Conservation (phyloP, 2,329 filamentous ascomycete species). For the Phyllosticta citrichinensis region DNA sequence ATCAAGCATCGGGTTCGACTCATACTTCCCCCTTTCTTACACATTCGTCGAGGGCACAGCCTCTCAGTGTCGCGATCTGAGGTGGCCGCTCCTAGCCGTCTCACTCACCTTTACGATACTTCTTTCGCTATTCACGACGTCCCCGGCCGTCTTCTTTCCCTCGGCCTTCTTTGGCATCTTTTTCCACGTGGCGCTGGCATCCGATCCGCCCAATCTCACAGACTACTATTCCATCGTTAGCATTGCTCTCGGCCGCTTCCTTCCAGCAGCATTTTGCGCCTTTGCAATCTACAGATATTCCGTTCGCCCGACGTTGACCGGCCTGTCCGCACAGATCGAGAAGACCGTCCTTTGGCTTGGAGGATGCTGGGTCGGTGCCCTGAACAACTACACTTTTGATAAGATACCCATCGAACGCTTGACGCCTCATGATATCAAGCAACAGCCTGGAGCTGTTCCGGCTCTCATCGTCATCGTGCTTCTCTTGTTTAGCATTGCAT, state of each 20-base stretch:
- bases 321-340: constrained; percentile 73
- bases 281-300: constrained; percentile 84
- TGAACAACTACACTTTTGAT: constrained; percentile 93
- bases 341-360: constrained; percentile 88
- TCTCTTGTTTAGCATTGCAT: constrained; percentile 55
- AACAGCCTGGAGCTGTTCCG: constrained; percentile 79
- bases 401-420: constrained; percentile 88
- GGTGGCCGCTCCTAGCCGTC: constrained; percentile 76
- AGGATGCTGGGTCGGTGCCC: constrained; percentile 76
- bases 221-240: constrained; percentile 65
- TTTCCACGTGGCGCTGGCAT: constrained; percentile 80
- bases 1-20: constrained; percentile 66
- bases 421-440: constrained; percentile 78
- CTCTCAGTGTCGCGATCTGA: constrained; percentile 63
- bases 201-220: constrained; percentile 65
- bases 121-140: constrained; percentile 72
- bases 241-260: constrained; percentile 65
- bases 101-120: constrained; percentile 70
- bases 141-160: constrained; percentile 74
- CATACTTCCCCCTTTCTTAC: constrained; percentile 82
- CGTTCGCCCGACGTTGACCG: constrained; percentile 58
- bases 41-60: constrained; percentile 58
- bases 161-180: constrained; percentile 73
- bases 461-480: constrained; percentile 72
- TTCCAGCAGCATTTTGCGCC: constrained; percentile 79